These are phyloP conservation scores for Handroanthus guayacan DNA, from an alignment of 257 asterid genomes.

Conservation along the genomic window DNA sequence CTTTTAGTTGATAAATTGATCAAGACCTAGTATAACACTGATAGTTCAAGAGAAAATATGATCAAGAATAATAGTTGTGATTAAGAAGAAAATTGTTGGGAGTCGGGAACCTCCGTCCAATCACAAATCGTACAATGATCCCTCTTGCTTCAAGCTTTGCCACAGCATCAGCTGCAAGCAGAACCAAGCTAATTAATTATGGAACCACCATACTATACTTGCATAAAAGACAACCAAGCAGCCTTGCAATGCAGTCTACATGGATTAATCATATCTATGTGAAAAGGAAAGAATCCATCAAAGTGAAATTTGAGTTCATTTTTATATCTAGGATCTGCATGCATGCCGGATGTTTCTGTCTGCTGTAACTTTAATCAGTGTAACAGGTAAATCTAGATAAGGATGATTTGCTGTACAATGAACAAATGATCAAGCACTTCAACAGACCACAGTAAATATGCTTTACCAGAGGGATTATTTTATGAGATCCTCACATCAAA, in stretches of 20 bases:
- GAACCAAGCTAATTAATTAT: constrained; percentile 29
- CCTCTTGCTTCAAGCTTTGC: constrained; percentile 82
- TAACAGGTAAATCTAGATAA: not conserved
- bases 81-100: constrained; percentile 25
- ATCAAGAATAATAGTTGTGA: constrained; percentile 32
- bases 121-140: constrained; percentile 70
- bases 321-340: constrained; percentile 1
- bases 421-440: constrained; percentile 10
- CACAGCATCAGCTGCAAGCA: constrained; percentile 68
- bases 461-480: not conserved
- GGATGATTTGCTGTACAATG: not conserved
- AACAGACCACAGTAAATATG: constrained; percentile 3
- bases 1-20: constrained; percentile 31
- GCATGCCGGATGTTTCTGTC: constrained; percentile 22
- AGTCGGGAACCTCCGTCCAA: constrained; percentile 79
- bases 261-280: constrained; percentile 13
- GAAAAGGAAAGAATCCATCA: constrained; percentile 17
- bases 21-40: constrained; percentile 25
- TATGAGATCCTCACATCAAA: not conserved
- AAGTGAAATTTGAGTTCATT: constrained; percentile 6
- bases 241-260: not conserved
- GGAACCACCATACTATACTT: constrained; percentile 1
- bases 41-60: not conserved
- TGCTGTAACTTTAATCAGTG: not conserved
- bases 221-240: constrained; percentile 17